Percentiles rank a stretch among this genome's conserved stretches.
phyloP scores from a whole-genome alignment of 371 early-diverging fungal genomes.

The Rhizopus arrhizus region DNA sequence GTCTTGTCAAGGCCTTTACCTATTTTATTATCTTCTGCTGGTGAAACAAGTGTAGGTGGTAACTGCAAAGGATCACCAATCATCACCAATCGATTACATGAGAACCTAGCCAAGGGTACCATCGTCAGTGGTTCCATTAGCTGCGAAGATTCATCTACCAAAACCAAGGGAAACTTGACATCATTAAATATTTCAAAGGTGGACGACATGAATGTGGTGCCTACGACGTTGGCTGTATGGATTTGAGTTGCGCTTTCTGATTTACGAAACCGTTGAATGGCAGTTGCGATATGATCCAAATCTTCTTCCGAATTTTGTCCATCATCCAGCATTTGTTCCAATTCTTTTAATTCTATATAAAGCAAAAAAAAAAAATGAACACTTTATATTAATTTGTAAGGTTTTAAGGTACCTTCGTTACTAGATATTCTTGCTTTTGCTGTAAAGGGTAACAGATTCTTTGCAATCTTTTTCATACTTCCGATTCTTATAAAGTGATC shows the following conservation, averaged over 20 bases:
- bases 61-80: slow-evolving; percentile 94
- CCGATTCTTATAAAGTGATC: slow-evolving; percentile 84
- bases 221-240: slow-evolving; percentile 62
- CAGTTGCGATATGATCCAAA: slow-evolving; percentile 57
- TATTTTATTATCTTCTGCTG: slow-evolving; percentile 36
- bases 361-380: neutral
- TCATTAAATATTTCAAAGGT: slow-evolving; percentile 69
- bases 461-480: slow-evolving; percentile 78
- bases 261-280: slow-evolving; percentile 67
- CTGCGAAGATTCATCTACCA: slow-evolving; percentile 90
- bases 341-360: slow-evolving; percentile 64
- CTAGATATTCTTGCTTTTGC: slow-evolving; percentile 56
- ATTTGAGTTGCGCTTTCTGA: slow-evolving; percentile 56
- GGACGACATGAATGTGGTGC: slow-evolving; percentile 82
- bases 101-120: slow-evolving; percentile 75
- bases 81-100: slow-evolving; percentile 68
- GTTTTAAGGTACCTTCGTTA: slow-evolving; percentile 42
- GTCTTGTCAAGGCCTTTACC: slow-evolving; percentile 80
- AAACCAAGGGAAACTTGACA: slow-evolving; percentile 65
- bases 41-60: slow-evolving; percentile 77
- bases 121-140: slow-evolving; percentile 88
- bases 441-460: slow-evolving; percentile 69
- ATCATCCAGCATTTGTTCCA: slow-evolving; percentile 71
- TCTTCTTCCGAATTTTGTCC: slow-evolving; percentile 57
- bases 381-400: too few relatives aligned